These are phyloP conservation scores for Aspergillus spinulosporus DNA, from an alignment of 2,329 filamentous ascomycete species.

Conservation along the genomic window DNA sequence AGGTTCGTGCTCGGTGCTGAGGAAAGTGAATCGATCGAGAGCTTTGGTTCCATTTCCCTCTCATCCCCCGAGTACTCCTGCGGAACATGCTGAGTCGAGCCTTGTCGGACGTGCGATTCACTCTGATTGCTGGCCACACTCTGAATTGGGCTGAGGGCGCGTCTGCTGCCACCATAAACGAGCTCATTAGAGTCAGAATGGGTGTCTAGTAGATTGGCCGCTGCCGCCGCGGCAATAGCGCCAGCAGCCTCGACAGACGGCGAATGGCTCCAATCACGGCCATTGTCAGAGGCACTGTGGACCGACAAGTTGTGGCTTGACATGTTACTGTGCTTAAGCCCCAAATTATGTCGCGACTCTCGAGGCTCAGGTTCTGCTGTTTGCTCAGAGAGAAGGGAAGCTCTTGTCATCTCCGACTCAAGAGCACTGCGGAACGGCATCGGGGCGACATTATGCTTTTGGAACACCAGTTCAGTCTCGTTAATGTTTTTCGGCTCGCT, in stretches of 20 bases:
- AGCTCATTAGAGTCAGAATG: constrained; percentile 54
- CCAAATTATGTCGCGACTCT: constrained; percentile 56
- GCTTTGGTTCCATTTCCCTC: constrained; percentile 47
- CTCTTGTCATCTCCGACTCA: constrained; percentile 76
- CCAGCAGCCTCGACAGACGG: constrained; percentile 31
- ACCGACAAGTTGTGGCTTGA: constrained; percentile 54
- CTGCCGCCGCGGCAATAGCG: constrained; percentile 44
- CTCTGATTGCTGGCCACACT: constrained; percentile 86
- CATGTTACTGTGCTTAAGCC: constrained; percentile 64
- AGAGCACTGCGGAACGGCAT: constrained; percentile 89
- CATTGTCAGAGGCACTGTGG: constrained; percentile 47
- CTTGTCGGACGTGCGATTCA: constrained; percentile 63
- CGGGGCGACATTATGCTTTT: constrained; percentile 66
- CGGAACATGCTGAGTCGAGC: constrained; percentile 56
- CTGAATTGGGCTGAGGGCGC: constrained; percentile 82
- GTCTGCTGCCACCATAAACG: constrained; percentile 59
- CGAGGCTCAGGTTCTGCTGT: constrained; percentile 70
- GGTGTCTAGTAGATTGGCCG: constrained; percentile 37
- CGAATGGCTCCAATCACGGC: constrained; percentile 40
- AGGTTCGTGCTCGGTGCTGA: constrained; percentile 60
- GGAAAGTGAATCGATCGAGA: constrained; percentile 60
- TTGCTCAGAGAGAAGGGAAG: constrained; percentile 80
- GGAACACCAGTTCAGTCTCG: constrained; percentile 56
- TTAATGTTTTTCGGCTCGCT: constrained; percentile 40
- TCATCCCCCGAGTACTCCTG: constrained; percentile 62